Base-by-base conservation (phyloP, 441 rosid genomes). In the Caryocar brasiliense region DNA sequence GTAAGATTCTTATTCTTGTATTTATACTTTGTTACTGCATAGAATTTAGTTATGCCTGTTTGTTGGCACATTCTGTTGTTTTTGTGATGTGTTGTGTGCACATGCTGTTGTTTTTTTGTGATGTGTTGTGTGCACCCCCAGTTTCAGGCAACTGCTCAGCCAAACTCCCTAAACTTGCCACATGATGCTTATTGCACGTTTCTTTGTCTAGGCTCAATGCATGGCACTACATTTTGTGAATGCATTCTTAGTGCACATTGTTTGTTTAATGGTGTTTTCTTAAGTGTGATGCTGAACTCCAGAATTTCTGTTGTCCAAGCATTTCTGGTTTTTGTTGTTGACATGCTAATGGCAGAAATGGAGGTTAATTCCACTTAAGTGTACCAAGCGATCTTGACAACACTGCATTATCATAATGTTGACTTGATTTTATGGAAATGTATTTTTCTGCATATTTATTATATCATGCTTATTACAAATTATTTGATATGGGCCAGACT, bases 1-100 rank as follows among this genome's bases (percentile, higher is more conserved):
- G 99, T 93, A 64, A 70, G 82, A 61, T 56, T 60, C 37, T 39
- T 64, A 15, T 27, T 47, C 29, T 43, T 42, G 13, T 12, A 49
- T 12, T 46, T 36, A 30, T 27, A 29, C 40, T 29, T 44, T 59
- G 21, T 24, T 42, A 37, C 42, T 44, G 47, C 28, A 7, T 24
- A 40, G 27, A 3, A 1, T 20, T 26, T 12, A 2, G 29, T 33
- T 15, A 7, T 28, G 19, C 22, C 42, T n/a, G 10, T 19, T 50
- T 50, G 23, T 36, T 37, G n/a, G 34, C 19, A 20, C 40, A 21
- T 20, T 48, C 15, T n/a, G n/a, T n/a, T n/a, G n/a, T n/a, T n/a
- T n/a, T n/a, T n/a, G n/a, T n/a, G n/a, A n/a, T 18, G 20, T 50
- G 23, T 20, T 35, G 40, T 6, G 39, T 10, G n/a, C 12, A 7